Conservation (phyloP, 495 filamentous ascomycete species). For the Aspergillus campestris region DNA sequence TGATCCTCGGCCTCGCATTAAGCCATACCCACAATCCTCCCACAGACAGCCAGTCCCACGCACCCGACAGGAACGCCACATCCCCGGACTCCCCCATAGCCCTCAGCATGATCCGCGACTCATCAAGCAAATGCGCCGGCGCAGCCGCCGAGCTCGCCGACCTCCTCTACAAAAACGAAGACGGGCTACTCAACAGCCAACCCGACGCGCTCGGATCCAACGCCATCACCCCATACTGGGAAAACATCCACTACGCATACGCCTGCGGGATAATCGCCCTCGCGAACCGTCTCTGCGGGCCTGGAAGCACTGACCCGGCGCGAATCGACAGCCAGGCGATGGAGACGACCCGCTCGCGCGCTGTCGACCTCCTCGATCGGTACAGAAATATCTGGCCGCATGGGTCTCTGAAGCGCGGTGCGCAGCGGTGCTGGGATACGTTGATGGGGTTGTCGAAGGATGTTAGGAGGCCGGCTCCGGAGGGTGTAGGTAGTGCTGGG, state of each 20-base stretch:
- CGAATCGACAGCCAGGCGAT: neutral
- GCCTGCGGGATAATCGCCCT: slow-evolving; percentile 7
- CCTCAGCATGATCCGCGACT: slow-evolving; percentile 4
- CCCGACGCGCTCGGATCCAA: neutral
- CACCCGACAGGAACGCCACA: neutral
- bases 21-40: slow-evolving; percentile 4
- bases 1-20: slow-evolving; percentile 7
- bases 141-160: slow-evolving; percentile 5
- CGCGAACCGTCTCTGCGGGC: slow-evolving; percentile 2
- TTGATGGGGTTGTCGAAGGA: neutral
- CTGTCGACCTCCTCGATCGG: neutral
- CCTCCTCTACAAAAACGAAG: slow-evolving; percentile 1
- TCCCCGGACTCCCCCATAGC: slow-evolving; percentile 3
- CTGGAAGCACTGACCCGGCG: neutral
- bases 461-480: neutral
- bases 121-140: slow-evolving; percentile 8
- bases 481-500: neutral
- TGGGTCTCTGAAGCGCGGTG: neutral
- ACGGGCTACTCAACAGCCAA: neutral
- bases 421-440: slow-evolving; percentile 1
- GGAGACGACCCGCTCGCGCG: neutral
- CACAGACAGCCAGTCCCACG: neutral
- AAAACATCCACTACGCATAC: slow-evolving; percentile 10
- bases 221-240: slow-evolving; percentile 6
- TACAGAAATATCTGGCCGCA: neutral